Evolutionary conservation across 371 early-diverging fungal species (phyloP), one percentile per base, ranked within the genome.

Genomic region (Batrachochytrium dendrobatidis): DNA sequence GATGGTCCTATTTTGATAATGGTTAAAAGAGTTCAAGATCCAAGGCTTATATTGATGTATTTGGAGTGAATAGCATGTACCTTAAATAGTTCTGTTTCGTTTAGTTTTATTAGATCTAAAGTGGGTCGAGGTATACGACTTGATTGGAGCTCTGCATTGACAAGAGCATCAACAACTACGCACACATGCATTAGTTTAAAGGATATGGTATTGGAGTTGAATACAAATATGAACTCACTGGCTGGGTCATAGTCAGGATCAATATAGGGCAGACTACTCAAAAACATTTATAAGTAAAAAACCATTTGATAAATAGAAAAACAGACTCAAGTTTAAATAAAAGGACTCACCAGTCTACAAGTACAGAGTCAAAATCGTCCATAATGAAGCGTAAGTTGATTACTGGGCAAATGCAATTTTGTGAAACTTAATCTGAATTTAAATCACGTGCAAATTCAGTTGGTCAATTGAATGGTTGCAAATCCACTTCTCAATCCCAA

Each of bases 211-310:
- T 20, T 39, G 39, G 39, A 39, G 17, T 39, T 17, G 39, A 17
- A 20, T 15, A 15, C 20, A 20, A 15, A 39, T 39, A 39, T 39
- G 39, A 20, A 20, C 20, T 39, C 20, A 39, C 39, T 20, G 20
- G 15, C 20, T 20, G 51, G 7, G 30, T 51, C 51, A 22, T 28
- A 51, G 51, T 51, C 51, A 12, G 51, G 8, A 24, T 51, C 51
- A 29, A 51, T 51, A 22, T 51, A 51, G n/a, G 51, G 51, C 51
- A 51, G 25, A n/a, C 51, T 51, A 32, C 24, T 20, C 39, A 39
- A n/a, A 12, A n/a, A 15, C 39, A n/a, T n/a, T n/a, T n/a, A n/a
- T n/a, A n/a, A n/a, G n/a, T n/a, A n/a, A n/a, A n/a, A n/a, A n/a
- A n/a, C n/a, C 39, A 39, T 39, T 39, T 20, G 20, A 39, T 39